Base-by-base conservation (phyloP, 352 stramenopile genomes). In the Plasmopara halstedii region DNA sequence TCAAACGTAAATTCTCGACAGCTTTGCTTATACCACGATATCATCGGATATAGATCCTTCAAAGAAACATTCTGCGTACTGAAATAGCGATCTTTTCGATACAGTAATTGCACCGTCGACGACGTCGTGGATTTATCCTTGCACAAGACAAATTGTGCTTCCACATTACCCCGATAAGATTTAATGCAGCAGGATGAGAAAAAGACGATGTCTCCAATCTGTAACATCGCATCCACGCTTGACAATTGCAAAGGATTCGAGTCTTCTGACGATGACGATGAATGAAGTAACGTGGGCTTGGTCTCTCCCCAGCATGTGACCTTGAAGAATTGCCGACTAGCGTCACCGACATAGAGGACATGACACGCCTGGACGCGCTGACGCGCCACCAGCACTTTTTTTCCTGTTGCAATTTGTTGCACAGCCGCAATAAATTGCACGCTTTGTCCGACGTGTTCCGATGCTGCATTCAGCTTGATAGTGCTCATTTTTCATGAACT, bases 21-120 rank as follows among this genome's bases (percentile, higher is more conserved):
- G 50, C 82, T 53, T 31, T 70, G 53, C 21, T 83, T 81, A 51
- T 83, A 79, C 67, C 71, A 83, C 42, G 81, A 66, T 56, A 86
- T 77, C 69, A 83, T 83, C 1, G 64, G 60, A 42, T 78, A 86
- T 13, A 84, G 26, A 25, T 77, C 61, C 15, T 70, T 70, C 22
- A 87, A 31, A 6, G 49, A 58, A 5, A 77, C 68, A 20, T 77
- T 66, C 33, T 60, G 59, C 2, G 69, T 81, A 50, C 69, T 76
- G 36, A 82, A 80, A 48, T 81, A 85, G 5, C 62, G 56, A 26
- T 73, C 68, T 6, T 67, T 63, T 2, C 75, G 64, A 51, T 82
- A 85, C 46, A 87, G 47, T 27, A 87, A 61, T 43, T 80, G 69
- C 19, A 68, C 64, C 27, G 46, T 64, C 14, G 69, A 82, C n/a